phyloP scores from a whole-genome alignment of 2,329 filamentous ascomycete genomes.

The Huntiella bhutanensis region DNA sequence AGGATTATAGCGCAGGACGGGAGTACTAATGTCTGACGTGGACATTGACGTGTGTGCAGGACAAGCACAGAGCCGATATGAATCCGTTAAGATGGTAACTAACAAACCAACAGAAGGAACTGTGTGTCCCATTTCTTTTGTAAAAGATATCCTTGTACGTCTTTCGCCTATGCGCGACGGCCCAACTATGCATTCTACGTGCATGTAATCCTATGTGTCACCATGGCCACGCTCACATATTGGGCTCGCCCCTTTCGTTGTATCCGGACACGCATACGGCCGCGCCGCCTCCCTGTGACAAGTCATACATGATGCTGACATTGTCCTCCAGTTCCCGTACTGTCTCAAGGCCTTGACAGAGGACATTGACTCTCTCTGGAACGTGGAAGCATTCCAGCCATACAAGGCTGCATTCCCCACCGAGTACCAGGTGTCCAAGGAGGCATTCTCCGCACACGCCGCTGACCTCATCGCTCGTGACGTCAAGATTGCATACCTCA shows the following conservation, averaged over 20 bases:
- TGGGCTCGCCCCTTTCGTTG: background rate
- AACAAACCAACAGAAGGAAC: constrained; percentile 44
- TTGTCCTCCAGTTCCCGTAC: constrained; percentile 52
- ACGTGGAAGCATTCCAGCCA: constrained; percentile 39
- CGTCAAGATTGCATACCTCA: constrained; percentile 58
- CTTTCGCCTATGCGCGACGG: too few relatives aligned
- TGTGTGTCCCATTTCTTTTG: constrained; percentile 67
- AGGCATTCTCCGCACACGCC: constrained; percentile 46
- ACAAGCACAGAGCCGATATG: too few relatives aligned
- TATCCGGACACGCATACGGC: background rate
- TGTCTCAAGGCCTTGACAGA: constrained; percentile 46
- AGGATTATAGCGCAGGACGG: too few relatives aligned
- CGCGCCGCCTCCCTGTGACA: background rate
- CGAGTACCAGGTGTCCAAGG: constrained; percentile 38
- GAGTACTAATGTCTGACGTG: too few relatives aligned
- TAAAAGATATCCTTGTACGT: constrained; percentile 66
- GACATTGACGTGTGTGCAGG: constrained; percentile 8
- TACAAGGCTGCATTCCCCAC: constrained; percentile 56
- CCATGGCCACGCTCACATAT: too few relatives aligned
- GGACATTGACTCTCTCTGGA: constrained; percentile 48
- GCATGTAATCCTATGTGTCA: background rate
- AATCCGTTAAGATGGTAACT: too few relatives aligned
- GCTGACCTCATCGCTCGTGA: constrained; percentile 51
- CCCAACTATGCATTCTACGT: background rate
- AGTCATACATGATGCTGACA: background rate